Evolutionary conservation across 768 basidiomycete genomes (phyloP), one percentile per base, ranked within the genome.

Genomic region (Megacollybia marginata): DNA sequence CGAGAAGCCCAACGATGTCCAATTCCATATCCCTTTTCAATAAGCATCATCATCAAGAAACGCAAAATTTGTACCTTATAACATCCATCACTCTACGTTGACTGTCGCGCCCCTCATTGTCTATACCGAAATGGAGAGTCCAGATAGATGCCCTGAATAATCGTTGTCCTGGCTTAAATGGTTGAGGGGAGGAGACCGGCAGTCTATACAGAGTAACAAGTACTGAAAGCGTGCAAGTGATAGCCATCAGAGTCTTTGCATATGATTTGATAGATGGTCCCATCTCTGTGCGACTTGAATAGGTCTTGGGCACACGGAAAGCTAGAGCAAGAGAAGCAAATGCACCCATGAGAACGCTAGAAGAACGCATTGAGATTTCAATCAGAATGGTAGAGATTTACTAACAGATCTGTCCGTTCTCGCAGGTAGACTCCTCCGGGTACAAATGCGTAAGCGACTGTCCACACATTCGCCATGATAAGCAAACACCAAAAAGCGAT

Each of bases 361-460:
- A 48, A 48, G 35, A 36, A 45, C 2, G 6, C 15, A 19, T 40
- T 15, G 19, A 40, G 15, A 19, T 40, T 33, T 16, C 9, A 15
- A 5, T 23, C 43, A 50, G 32, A 31, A 42, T 49, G 42, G n/a
- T 42, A 42, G 49, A 28, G 33, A 33, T 46, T 36, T 13, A 75
- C 79, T 63, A 57, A 88, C 80, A 83, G 53, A 60, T 88, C 80
- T 32, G 88, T 90, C 16, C 84, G 72, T 67, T 94, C 91, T 46
- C 91, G 71, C 45, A 94, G 67, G 57, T 82, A 76, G 50, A 72
- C 63, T 0, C 88, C 90, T 1, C 86, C 86, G 2, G 90, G 90
- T 11, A 94, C 88, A 56, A 92, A 94, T 2, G 91, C 90, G 66
- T 94, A 92, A 1, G 91, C 91, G 48, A 88, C 88, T 0, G 90